Base-by-base conservation (phyloP, 306 rosid species). In the Rosa multiflora region DNA sequence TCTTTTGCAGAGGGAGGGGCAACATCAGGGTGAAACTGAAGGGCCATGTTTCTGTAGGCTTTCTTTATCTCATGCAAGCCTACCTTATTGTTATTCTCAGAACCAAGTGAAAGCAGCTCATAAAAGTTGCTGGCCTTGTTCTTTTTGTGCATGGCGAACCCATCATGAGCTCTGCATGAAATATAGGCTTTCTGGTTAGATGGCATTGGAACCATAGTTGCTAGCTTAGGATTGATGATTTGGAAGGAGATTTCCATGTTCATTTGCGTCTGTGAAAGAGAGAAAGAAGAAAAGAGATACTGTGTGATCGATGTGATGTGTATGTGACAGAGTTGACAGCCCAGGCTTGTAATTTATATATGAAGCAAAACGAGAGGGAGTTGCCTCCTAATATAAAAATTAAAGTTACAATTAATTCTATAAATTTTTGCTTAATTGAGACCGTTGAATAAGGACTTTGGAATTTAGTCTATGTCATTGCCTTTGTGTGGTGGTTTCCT, bases 21-120 rank as follows among this genome's bases (percentile, higher is more conserved):
- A 66, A 76, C 75, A 43, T 85, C 88, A 0, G 88, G 88, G 53
- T 85, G 88, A 55, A 59, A 67, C 48, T 44, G 83, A 52, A 73
- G 88, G 37, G 84, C 88, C 86, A 82, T 55, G 35, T 61, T 79
- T 73, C 86, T 82, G 47, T 85, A 79, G 0, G 88, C 88, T 67
- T 76, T 82, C 81, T 73, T 85, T 64, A 85, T 85, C 62, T 82
- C 84, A 8, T 62, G 18, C 37, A 79, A 67, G 3, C 73, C 81
- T 5, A 82, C 77, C 23, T 59, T 42, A 42, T 10, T 18, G 10
- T 68, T 58, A 13, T 72, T 79, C 76, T 76, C 82, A 2, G 80
- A 75, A 21, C 79, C 70, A 55, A 85, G 82, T 56, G 80, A 82
- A 37, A 85, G 84, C 5, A 75, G 46, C 64, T 82, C 70, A 23